Percentiles rank a stretch among this genome's conserved stretches.
phyloP scores from a whole-genome alignment of 495 filamentous ascomycete species.

The Penicillium verhagenii region DNA sequence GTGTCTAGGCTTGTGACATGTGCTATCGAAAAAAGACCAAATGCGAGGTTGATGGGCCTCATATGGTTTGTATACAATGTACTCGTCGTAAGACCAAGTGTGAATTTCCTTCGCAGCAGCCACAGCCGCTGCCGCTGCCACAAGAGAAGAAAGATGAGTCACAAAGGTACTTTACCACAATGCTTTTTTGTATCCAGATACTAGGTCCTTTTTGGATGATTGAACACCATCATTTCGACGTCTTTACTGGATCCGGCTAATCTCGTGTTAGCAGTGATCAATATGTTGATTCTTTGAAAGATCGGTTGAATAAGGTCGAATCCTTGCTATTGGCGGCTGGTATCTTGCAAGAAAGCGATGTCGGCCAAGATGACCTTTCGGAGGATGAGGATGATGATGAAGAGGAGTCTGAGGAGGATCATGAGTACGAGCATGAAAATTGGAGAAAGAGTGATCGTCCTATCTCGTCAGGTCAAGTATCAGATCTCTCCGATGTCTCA shows the following conservation, averaged over 20 bases:
- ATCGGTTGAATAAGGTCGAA: constrained; percentile 84
- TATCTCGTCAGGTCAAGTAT: constrained; percentile 3
- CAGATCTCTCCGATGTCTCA: constrained; percentile 18
- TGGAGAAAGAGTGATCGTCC: constrained; percentile 46
- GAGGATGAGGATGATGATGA: constrained; percentile 43
- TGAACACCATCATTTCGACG: background rate
- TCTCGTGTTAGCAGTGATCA: constrained; percentile 59
- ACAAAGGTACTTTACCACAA: constrained; percentile 63
- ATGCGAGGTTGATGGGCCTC: constrained; percentile 84
- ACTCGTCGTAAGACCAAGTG: constrained; percentile 91
- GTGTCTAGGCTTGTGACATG: constrained; percentile 82
- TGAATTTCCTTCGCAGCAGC: constrained; percentile 67
- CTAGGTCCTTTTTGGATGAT: background rate
- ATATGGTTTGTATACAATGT: constrained; percentile 74
- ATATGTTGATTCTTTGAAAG: constrained; percentile 91
- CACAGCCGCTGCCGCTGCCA: constrained; percentile 32
- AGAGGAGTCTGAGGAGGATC: constrained; percentile 37
- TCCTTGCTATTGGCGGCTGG: constrained; percentile 79
- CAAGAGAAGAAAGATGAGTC: constrained; percentile 87
- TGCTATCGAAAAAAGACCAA: constrained; percentile 97
- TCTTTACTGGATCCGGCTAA: background rate
- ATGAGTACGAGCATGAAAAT: constrained; percentile 38
- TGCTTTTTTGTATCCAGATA: background rate
- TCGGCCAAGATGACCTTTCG: constrained; percentile 64
- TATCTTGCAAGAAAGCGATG: constrained; percentile 72